Conservation (phyloP, 805 yeast genomes). For the Candida lessepsii region DNA sequence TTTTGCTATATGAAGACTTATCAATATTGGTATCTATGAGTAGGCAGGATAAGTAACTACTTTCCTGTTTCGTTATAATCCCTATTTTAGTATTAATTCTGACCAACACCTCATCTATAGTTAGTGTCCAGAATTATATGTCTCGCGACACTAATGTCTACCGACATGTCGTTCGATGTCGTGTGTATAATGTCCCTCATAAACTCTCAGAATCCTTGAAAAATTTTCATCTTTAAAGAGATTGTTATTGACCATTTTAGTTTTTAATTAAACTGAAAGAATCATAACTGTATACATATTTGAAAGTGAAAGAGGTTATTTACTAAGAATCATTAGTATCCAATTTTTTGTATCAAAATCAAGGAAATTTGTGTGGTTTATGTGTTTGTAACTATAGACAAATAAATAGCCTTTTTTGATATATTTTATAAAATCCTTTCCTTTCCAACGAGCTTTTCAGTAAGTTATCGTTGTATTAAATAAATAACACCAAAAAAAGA, state of each 20-base stretch:
- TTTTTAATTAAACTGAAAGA: conserved; percentile 17
- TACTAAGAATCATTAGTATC: background rate
- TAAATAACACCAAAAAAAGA: background rate
- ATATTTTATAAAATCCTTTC: conserved; percentile 2
- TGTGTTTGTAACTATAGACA: background rate
- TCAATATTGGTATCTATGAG: background rate
- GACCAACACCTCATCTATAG: too few relatives aligned
- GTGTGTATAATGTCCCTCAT: conserved; percentile 1
- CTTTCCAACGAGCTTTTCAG: conserved; percentile 36
- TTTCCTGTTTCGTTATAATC: background rate
- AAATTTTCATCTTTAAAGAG: conserved; percentile 4
- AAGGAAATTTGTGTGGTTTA: background rate
- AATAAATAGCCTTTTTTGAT: too few relatives aligned
- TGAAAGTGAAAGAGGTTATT: conserved; percentile 3
- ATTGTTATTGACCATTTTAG: conserved; percentile 13
- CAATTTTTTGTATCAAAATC: background rate
- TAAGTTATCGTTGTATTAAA: conserved; percentile 32
- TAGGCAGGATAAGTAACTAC: background rate
- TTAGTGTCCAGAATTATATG: background rate
- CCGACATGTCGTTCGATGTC: background rate
- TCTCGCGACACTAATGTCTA: background rate
- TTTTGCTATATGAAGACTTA: background rate
- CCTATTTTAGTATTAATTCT: background rate
- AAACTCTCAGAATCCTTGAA: background rate
- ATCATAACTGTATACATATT: conserved; percentile 5